Percentiles rank a stretch among this genome's conserved stretches.
These are phyloP conservation scores for Ramalina peruviana DNA, from an alignment of 495 filamentous ascomycete species.

Conservation along the genomic window DNA sequence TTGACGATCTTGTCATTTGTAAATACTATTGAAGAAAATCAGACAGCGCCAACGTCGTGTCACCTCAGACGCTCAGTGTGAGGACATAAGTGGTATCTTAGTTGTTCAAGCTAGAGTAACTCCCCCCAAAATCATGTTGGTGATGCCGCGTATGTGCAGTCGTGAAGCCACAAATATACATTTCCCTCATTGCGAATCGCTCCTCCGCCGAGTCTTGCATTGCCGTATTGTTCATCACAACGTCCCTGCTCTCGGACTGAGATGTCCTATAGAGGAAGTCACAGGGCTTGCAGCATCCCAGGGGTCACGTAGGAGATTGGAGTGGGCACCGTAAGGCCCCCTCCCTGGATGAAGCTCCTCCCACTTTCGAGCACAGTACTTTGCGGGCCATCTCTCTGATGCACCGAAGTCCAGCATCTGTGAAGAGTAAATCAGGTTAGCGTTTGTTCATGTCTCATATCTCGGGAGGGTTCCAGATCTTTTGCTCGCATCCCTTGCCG, in stretches of 20 bases:
- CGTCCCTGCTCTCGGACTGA: not conserved
- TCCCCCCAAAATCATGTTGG: too few species aligned
- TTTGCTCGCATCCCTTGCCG: not conserved
- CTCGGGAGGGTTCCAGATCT: not conserved
- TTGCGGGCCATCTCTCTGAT: conserved; percentile 19
- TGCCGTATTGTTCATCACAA: not conserved
- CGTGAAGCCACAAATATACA: too few species aligned
- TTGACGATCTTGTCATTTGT: too few species aligned
- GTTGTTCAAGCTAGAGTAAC: too few species aligned
- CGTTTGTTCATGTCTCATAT: not conserved
- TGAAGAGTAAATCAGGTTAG: not conserved
- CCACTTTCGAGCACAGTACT: conserved; percentile 21
- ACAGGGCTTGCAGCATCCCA: conserved; percentile 18
- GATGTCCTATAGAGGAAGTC: conserved; percentile 1
- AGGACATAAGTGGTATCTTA: too few species aligned
- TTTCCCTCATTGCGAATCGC: too few species aligned
- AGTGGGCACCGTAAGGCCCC: conserved; percentile 9
- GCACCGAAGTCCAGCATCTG: conserved; percentile 21
- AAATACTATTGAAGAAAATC: too few species aligned
- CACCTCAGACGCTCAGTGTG: too few species aligned
- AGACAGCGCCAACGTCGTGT: too few species aligned
- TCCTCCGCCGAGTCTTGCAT: too few species aligned
- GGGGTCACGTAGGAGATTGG: conserved; percentile 16
- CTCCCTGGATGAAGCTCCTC: conserved; percentile 19
- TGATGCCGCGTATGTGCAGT: too few species aligned